phyloP scores from a whole-genome alignment of 371 early-diverging fungal genomes.

The Haplosporangium sp. region DNA sequence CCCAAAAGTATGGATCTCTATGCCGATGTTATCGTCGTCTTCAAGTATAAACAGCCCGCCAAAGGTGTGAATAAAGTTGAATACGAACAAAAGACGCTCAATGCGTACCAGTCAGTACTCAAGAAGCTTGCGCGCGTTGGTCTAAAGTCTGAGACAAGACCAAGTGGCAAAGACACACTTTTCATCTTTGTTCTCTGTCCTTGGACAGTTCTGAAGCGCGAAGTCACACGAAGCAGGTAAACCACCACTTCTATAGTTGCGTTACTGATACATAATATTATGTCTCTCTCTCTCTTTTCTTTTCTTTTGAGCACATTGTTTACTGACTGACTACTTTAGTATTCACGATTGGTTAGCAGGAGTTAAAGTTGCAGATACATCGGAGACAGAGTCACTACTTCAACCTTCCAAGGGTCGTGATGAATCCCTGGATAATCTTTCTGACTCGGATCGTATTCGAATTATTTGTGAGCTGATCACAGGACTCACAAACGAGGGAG shows the following conservation, averaged over 20 bases:
- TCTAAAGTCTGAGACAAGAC: slow-evolving; percentile 45
- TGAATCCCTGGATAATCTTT: slow-evolving; percentile 51
- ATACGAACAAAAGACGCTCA: slow-evolving; percentile 39
- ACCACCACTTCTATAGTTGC: not conserved
- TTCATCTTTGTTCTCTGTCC: slow-evolving; percentile 54
- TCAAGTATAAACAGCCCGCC: slow-evolving; percentile 37
- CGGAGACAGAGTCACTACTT: slow-evolving; percentile 45
- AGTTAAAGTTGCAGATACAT: slow-evolving; percentile 58
- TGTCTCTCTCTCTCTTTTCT: not conserved
- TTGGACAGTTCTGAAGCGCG: slow-evolving; percentile 48
- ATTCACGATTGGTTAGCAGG: slow-evolving; percentile 78
- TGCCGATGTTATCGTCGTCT: slow-evolving; percentile 47
- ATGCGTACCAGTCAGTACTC: slow-evolving; percentile 41
- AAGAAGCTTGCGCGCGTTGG: slow-evolving; percentile 37
- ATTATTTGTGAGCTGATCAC: slow-evolving; percentile 81
- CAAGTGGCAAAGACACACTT: slow-evolving; percentile 37
- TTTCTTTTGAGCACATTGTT: not conserved
- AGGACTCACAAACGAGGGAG: slow-evolving; percentile 71
- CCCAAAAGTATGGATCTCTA: slow-evolving; percentile 39
- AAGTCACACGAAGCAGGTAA: slow-evolving; percentile 39
- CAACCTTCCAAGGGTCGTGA: slow-evolving; percentile 37
- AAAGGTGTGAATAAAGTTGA: slow-evolving; percentile 27
- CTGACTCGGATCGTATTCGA: slow-evolving; percentile 82
- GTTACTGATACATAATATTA: too few species aligned
- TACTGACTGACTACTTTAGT: slow-evolving; percentile 40